Evolutionary conservation across 257 asterid species (phyloP).

Genomic region (Primulina huaijiensis): DNA sequence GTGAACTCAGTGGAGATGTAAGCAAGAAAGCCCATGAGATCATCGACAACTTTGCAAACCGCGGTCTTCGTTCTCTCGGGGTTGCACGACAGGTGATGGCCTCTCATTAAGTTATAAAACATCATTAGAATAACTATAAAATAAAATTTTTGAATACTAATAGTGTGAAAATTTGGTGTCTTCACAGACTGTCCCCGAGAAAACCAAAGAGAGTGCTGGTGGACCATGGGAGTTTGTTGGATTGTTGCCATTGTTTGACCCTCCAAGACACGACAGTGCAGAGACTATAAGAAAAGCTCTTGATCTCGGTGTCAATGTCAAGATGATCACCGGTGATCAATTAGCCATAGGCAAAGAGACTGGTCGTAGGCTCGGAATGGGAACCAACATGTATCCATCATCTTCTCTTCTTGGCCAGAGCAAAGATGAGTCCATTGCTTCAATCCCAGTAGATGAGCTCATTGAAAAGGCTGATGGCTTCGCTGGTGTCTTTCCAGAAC

Average conservation of each 20-base stretch:
- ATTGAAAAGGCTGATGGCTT: constrained; percentile 85
- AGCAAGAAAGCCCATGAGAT: constrained; percentile 44
- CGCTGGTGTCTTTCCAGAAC: constrained; percentile 91
- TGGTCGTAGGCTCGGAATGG: constrained; percentile 85
- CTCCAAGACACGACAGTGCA: constrained; percentile 76
- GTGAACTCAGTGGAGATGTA: constrained; percentile 40
- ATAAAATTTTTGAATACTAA: neutral
- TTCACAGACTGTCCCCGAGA: constrained; percentile 44
- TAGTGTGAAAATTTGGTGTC: neutral
- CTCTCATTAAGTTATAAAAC: neutral
- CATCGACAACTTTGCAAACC: constrained; percentile 59
- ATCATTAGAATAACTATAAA: neutral
- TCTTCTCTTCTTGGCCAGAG: constrained; percentile 69
- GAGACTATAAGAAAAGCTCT: constrained; percentile 66
- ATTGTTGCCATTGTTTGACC: constrained; percentile 61
- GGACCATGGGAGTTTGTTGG: constrained; percentile 67
- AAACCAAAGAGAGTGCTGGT: constrained; percentile 44
- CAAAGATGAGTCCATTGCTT: constrained; percentile 52
- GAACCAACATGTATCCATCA: constrained; percentile 82
- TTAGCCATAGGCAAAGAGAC: constrained; percentile 83
- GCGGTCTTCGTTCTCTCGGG: constrained; percentile 73
- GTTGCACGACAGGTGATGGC: constrained; percentile 50
- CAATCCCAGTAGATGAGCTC: constrained; percentile 62
- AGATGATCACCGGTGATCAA: constrained; percentile 85
- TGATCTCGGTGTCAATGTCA: constrained; percentile 60